Percentiles rank a stretch among this genome's conserved stretches.
Evolutionary conservation across 2,329 filamentous ascomycete species (phyloP).

Genomic region (Didymella pomorum): DNA sequence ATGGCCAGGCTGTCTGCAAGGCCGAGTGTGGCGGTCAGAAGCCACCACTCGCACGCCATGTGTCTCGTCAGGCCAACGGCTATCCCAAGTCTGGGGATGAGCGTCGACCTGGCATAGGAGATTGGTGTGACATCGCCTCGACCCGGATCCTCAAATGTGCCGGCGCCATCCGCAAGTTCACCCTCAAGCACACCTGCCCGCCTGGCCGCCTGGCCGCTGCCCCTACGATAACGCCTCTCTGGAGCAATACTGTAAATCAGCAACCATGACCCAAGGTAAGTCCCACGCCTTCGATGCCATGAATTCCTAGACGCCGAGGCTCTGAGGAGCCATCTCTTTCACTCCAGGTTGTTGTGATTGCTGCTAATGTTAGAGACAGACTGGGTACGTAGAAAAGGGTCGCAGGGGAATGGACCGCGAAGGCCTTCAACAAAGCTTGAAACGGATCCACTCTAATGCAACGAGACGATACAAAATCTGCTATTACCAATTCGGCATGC

Average conservation of each 20-base stretch:
- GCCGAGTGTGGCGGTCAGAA: conserved; percentile 7
- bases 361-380: background rate
- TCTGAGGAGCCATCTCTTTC: too few species aligned
- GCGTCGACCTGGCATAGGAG: background rate
- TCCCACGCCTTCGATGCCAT: background rate
- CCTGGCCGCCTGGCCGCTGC: background rate
- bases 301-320: background rate
- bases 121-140: background rate
- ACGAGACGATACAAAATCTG: background rate
- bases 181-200: background rate
- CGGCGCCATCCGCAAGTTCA: background rate
- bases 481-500: background rate
- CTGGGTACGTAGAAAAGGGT: background rate
- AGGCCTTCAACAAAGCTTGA: background rate
- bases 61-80: background rate
- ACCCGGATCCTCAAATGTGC: conserved; percentile 3
- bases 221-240: background rate
- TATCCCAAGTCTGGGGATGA: background rate
- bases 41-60: background rate
- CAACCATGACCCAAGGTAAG: background rate
- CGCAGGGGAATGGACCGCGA: background rate
- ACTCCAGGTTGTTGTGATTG: background rate
- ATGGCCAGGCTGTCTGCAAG: conserved; percentile 18
- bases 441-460: too few species aligned
- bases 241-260: background rate